A percentile compares a stretch with the other conserved stretches of the same genome.
Evolutionary conservation across 2,329 filamentous ascomycete genomes (phyloP).

Genomic region (Epichloe bromicola): DNA sequence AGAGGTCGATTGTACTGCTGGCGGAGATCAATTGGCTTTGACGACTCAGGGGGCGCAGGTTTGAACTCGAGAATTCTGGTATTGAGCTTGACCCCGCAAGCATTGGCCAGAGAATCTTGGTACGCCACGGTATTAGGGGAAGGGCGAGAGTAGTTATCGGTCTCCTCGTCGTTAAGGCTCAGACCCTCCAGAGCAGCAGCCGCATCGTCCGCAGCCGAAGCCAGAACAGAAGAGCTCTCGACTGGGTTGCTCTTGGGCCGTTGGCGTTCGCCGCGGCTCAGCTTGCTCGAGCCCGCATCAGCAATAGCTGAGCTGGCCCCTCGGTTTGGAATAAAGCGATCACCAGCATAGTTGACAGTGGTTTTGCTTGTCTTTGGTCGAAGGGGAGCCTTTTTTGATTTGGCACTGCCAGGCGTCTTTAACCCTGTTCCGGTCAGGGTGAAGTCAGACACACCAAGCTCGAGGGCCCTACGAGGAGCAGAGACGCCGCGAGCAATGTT

Average conservation of each 20-base stretch:
- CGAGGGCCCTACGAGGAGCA: conserved; percentile 70
- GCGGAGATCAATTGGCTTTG: conserved; percentile 92
- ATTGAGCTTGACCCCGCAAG: conserved; percentile 85
- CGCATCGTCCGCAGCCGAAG: conserved; percentile 68
- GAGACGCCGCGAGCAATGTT: conserved; percentile 70
- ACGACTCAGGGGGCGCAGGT: conserved; percentile 94
- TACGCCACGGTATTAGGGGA: conserved; percentile 84
- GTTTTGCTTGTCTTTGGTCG: conserved; percentile 58
- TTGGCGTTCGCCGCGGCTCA: conserved; percentile 56
- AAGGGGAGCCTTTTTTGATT: conserved; percentile 42
- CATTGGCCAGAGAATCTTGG: conserved; percentile 78
- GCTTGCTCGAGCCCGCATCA: conserved; percentile 71
- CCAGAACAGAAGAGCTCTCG: conserved; percentile 65
- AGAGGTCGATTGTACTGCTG: conserved; percentile 97
- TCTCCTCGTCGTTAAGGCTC: conserved; percentile 58
- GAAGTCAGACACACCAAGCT: conserved; percentile 88
- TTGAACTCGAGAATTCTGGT: conserved; percentile 97
- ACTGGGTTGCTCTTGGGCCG: conserved; percentile 56
- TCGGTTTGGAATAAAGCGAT: conserved; percentile 94
- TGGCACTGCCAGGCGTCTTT: conserved; percentile 46
- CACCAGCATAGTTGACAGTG: conserved; percentile 65
- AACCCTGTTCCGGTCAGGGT: conserved; percentile 71
- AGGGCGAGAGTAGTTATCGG: conserved; percentile 58
- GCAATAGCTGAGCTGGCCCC: conserved; percentile 77
- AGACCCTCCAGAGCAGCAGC: conserved; percentile 69